Conservation (phyloP, 805 yeast species). For the Hanseniaspora jakobsenii region DNA sequence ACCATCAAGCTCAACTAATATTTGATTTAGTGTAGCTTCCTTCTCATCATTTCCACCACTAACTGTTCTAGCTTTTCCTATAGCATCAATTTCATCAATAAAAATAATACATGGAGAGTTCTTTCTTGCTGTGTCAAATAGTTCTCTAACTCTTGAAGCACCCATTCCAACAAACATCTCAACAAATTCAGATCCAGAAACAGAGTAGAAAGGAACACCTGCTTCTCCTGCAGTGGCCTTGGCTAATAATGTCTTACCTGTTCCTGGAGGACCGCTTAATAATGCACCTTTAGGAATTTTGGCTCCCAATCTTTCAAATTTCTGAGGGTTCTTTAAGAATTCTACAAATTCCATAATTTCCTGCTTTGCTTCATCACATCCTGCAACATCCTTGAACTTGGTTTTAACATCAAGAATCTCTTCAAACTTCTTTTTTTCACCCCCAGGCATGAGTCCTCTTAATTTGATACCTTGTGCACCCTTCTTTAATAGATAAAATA, state of each 20-base stretch:
- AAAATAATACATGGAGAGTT: conserved; percentile 85
- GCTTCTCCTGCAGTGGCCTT: conserved; percentile 97
- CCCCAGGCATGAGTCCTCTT: conserved; percentile 54
- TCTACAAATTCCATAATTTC: conserved; percentile 93
- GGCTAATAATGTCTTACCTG: conserved; percentile 87
- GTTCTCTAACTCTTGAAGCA: conserved; percentile 86
- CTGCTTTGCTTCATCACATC: conserved; percentile 86
- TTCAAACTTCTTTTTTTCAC: conserved; percentile 70
- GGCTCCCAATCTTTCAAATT: conserved; percentile 81
- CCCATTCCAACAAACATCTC: conserved; percentile 97
- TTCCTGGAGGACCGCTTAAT: conserved; percentile 91
- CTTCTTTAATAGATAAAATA: conserved; percentile 66
- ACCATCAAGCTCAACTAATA: conserved; percentile 93
- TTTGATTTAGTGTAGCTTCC: conserved; percentile 83
- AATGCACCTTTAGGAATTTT: conserved; percentile 94
- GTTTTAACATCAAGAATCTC: conserved; percentile 74
- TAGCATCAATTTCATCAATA: conserved; percentile 92
- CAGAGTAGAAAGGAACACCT: conserved; percentile 82
- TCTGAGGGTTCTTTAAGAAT: conserved; percentile 71
- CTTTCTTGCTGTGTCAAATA: conserved; percentile 78
- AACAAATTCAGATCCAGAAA: conserved; percentile 89
- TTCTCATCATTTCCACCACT: conserved; percentile 86
- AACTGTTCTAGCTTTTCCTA: conserved; percentile 71
- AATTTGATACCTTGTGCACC: conserved; percentile 28
- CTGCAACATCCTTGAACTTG: conserved; percentile 82